A percentile compares a stretch with the other conserved stretches of the same genome.
Conservation (phyloP, 1,139 yeast genomes). For the Yamadazyma diospyri region DNA sequence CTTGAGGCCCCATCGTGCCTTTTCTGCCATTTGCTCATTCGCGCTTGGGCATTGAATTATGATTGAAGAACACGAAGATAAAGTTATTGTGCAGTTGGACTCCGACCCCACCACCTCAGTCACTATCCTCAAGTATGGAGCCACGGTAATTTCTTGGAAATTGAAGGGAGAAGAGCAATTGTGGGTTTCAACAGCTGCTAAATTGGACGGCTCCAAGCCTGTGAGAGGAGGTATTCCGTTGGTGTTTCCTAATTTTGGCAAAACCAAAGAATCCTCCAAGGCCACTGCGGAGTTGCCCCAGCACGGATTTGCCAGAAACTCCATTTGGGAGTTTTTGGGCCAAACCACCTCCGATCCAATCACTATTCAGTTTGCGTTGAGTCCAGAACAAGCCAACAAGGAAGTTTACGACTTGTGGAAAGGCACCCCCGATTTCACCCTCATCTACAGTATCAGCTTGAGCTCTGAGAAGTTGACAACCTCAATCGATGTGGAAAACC, state of each 20-base stretch:
- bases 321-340: constrained; percentile 90
- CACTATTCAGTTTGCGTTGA: constrained; percentile 83
- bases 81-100: constrained; percentile 61
- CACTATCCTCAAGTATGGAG: constrained; percentile 78
- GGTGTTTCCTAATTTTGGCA: constrained; percentile 94
- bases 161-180: constrained; percentile 63
- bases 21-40: too few relatives aligned
- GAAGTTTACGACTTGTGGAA: constrained; percentile 57
- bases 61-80: constrained; percentile 60
- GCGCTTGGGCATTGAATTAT: too few relatives aligned
- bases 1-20: too few relatives aligned
- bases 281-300: constrained; percentile 65
- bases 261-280: constrained; percentile 38
- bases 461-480: constrained; percentile 55
- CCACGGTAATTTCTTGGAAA: constrained; percentile 83
- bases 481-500: constrained; percentile 69
- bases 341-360: constrained; percentile 56
- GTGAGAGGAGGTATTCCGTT: constrained; percentile 97
- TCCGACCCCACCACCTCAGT: constrained; percentile 51
- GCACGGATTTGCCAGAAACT: constrained; percentile 92
- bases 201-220: constrained; percentile 85
- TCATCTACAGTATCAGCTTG: constrained; percentile 66
- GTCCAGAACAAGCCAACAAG: constrained; percentile 72
- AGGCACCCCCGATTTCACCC: constrained; percentile 64
- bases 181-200: constrained; percentile 66